Evolutionary conservation across 2,329 filamentous ascomycete genomes (phyloP), one percentile per base, ranked within the genome.

Genomic region (Orbilia brochopaga): DNA sequence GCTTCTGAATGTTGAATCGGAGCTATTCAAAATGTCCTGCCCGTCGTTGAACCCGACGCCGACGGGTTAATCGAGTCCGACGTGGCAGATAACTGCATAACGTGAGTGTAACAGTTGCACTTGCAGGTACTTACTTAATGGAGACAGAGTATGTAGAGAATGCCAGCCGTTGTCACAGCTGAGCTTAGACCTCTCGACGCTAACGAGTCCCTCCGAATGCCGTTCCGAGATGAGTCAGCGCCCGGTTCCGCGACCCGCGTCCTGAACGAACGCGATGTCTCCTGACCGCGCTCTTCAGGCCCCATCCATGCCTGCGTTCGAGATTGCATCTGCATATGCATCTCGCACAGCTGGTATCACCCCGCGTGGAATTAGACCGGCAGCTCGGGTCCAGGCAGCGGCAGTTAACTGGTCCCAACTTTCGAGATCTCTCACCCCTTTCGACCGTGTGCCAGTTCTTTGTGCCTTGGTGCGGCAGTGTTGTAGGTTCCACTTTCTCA

Each of bases 261-360:
- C 3, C 27, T 3, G 27, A 8, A 32, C 24, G 52, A 40, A 55
- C 52, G 52, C 52, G 52, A 27, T 1, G 32, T 55, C 52, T 19
- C 5, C 24, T 55, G 52, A 40, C 32, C 52, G 7, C 52, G 52
- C 52, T 35, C 21, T 27, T 5, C 35, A 11, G n/a, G 48, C 21
- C 48, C 48, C 37, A 42, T 42, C 37, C 15, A 23, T 32, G 27
- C 8, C 27, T 4, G 27, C 27, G 8, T 7, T 10, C 27, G 50
- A 53, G 50, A 27, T 8, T 6, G 19, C 50, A 24, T 10, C 50
- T 53, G 50, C 50, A 30, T n/a, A n/a, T 42, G 23, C 50, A 53
- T 2, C 19, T 30, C 15, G n/a, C 21, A 24, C 11, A 53, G 19
- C 19, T 6, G n/a, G 46, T 50, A 53, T 24, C 6, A 23, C 24